Evolutionary conservation across 768 basidiomycete species (phyloP), one percentile per base, ranked within the genome.

Genomic region (Hypsizygus marmoreus): DNA sequence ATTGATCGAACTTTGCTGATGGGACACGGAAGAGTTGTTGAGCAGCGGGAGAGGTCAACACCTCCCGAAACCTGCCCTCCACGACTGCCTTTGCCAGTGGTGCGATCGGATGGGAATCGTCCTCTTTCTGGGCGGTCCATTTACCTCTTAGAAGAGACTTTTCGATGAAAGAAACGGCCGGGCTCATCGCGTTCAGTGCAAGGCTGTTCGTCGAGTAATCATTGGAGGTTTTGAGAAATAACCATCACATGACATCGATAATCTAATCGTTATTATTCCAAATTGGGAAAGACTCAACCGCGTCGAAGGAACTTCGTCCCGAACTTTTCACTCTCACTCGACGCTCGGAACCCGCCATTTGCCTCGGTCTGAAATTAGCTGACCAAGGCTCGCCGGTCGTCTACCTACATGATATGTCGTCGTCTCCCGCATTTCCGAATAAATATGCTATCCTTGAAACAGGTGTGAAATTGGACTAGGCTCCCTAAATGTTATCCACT

Each of bases 31-130:
- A 72, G 41, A 81, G 14, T 30, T 65, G 61, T 52, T 59, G 67
- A 24, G 78, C 76, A 45, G 63, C 59, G 35, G 69, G 55, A 30
- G 77, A 77, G 34, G 71, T 76, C 44, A 84, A 66, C 3, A 68
- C 80, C 17, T 70, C 64, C 36, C 71, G 72, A 67, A 88, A 84
- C 37, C 75, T 71, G 51, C 85, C 84, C 43, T 80, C 71, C 29
- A 84, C 67, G 48, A 80, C 81, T 17, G 75, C 67, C 62, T 79
- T 76, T 25, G 79, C 81, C 29, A 82, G 69, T 43, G 68, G 63
- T 9, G 61, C 42, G 2, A 56, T 45, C 6, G 66, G 47, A 11
- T 51, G 45, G 2, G 53, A 7, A 23, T 57, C 37, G 22, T 62
- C 59, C 4, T 66, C 32, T 11, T 55, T 50, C 17, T 54, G 40